phyloP scores from a whole-genome alignment of 805 yeast genomes.

The Yarrowia sp. region DNA sequence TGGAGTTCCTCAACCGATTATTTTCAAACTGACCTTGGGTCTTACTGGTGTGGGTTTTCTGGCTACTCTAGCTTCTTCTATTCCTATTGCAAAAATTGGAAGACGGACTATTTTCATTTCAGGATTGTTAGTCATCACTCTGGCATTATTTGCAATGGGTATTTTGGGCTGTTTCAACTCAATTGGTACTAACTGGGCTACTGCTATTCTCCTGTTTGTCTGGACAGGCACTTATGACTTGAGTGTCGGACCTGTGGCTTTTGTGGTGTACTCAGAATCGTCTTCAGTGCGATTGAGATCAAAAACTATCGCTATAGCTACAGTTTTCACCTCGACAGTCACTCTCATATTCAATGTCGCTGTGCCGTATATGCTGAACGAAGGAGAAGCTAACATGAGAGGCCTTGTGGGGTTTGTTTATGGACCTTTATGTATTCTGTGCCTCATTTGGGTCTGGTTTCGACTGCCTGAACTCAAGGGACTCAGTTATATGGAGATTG shows the following conservation, averaged over 20 bases:
- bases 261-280: conserved; percentile 45
- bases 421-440: conserved; percentile 42
- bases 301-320: conserved; percentile 46
- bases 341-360: conserved; percentile 32
- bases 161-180: conserved; percentile 28
- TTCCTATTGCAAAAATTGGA: conserved; percentile 32
- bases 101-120: conserved; percentile 32
- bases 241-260: conserved; percentile 47
- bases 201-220: conserved; percentile 48
- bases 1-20: neutral
- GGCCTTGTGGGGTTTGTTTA: conserved; percentile 53
- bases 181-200: conserved; percentile 36
- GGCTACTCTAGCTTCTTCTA: conserved; percentile 42
- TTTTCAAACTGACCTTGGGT: conserved; percentile 37
- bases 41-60: conserved; percentile 48
- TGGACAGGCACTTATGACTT: conserved; percentile 49
- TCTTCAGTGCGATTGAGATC: conserved; percentile 46
- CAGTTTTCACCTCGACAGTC: conserved; percentile 37
- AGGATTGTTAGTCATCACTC: conserved; percentile 43
- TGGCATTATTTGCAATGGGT: conserved; percentile 47
- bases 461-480: conserved; percentile 60
- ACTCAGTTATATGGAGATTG: conserved; percentile 61
- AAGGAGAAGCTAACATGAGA: conserved; percentile 48
- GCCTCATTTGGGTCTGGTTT: conserved; percentile 48
- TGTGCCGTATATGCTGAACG: conserved; percentile 53